Base-by-base conservation (phyloP, 768 basidiomycete genomes). In the Gelatoporia subvermispora region DNA sequence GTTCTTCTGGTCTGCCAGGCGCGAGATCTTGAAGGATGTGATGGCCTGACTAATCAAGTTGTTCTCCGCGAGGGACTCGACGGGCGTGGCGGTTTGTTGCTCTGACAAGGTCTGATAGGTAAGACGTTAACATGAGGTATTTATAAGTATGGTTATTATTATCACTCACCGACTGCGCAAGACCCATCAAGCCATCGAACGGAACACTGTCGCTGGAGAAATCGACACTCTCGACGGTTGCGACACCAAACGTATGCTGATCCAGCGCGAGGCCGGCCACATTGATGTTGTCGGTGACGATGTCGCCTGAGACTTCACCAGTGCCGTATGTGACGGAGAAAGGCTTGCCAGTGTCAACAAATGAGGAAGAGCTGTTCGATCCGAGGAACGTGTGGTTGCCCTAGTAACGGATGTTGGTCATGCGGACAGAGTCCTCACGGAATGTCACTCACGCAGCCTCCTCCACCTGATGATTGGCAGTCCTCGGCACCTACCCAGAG, bases 121-220 rank as follows among this genome's bases (percentile, higher is more conserved):
- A 24, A 39, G 25, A 34, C 20, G 10, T 4, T 10, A 20, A 35
- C 2, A 52, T 4, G 0, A 56, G 42, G 59, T 31, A 45, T 8
- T n/a, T 21, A 43, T 25, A 62, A 8, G 62, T 23, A 36, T 11
- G 16, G n/a, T 69, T 77, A 45, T 52, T 13, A 13, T 13, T 7
- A 31, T 5, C 13, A 31, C 28, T 31, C 7, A 82, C 84, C 43
- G 84, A 84, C 68, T 83, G 72, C 5, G 84, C 88, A 41, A 88
- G 73, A 31, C 88, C 88, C 81, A 89, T 84, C 34, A 91, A 64
- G 15, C 88, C 86, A 60, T 88, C 84, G 52, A 86, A 88, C 1
- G 76, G 69, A 35, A 72, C 71, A 1, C 51, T 45, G 54, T 72
- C 52, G 34, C 60, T 58, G 13, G 80, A 70, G 66, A 92, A 90